Conservation (phyloP, 371 early-diverging fungal genomes). For the Apophysomyces elegans region DNA sequence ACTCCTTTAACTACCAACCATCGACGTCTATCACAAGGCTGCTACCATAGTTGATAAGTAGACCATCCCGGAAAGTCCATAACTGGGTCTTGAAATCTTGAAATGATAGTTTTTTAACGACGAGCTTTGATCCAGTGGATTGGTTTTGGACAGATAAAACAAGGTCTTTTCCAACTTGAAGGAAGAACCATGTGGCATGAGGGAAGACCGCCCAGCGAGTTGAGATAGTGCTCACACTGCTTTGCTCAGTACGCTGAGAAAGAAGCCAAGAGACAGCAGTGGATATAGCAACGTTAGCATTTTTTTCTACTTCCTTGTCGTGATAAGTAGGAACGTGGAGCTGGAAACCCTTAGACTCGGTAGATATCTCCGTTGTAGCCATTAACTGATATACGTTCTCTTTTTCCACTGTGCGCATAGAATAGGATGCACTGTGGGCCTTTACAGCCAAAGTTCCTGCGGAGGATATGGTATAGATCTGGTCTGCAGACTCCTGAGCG, state of each 20-base stretch:
- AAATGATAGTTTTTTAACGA: slow-evolving; percentile 34
- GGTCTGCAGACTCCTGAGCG: slow-evolving; percentile 31
- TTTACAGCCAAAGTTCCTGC: slow-evolving; percentile 37
- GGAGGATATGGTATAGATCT: slow-evolving; percentile 34
- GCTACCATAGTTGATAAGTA: slow-evolving; percentile 57
- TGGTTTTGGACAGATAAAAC: slow-evolving; percentile 34
- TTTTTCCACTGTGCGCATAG: slow-evolving; percentile 33
- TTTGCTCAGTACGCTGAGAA: slow-evolving; percentile 30
- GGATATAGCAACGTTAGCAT: slow-evolving; percentile 18
- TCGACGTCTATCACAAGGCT: slow-evolving; percentile 44
- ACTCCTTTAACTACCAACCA: slow-evolving; percentile 25
- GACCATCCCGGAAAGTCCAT: slow-evolving; percentile 58
- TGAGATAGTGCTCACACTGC: slow-evolving; percentile 20
- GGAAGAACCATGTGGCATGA: slow-evolving; percentile 43
- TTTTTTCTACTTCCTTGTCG: slow-evolving; percentile 28
- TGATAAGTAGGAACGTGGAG: slow-evolving; percentile 39
- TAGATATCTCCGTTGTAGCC: slow-evolving; percentile 26
- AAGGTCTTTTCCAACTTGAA: slow-evolving; percentile 31
- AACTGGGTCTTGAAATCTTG: slow-evolving; percentile 43
- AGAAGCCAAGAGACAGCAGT: slow-evolving; percentile 27
- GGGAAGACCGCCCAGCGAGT: slow-evolving; percentile 44
- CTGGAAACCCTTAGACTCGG: slow-evolving; percentile 29
- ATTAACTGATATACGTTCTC: slow-evolving; percentile 19
- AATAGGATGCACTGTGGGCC: slow-evolving; percentile 31
- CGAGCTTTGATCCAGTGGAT: slow-evolving; percentile 23